These are phyloP conservation scores for Reticulascus tulasneorum DNA, from an alignment of 2,329 filamentous ascomycete species.

Conservation along the genomic window DNA sequence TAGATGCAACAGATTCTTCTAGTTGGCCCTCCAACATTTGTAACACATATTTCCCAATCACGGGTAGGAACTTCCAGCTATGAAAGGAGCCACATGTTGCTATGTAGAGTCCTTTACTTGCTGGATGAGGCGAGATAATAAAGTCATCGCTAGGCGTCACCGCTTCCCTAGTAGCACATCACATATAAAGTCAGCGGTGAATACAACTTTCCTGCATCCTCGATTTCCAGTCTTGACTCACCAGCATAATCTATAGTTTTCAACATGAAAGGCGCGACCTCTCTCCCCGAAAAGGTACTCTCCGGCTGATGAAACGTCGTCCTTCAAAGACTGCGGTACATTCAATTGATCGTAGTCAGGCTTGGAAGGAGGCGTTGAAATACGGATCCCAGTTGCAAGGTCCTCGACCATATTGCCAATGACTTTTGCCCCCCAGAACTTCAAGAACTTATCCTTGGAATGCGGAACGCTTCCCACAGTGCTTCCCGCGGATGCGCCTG, in stretches of 20 bases:
- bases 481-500: too few species aligned
- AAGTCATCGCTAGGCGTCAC: slow-evolving; percentile 6
- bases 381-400: slow-evolving; percentile 35
- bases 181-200: too few species aligned
- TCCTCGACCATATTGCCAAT: slow-evolving; percentile 45
- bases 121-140: slow-evolving; percentile 3
- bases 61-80: slow-evolving; percentile 4
- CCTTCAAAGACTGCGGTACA: slow-evolving; percentile 40
- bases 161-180: too few species aligned
- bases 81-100: slow-evolving; percentile 5
- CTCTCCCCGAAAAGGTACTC: slow-evolving; percentile 49
- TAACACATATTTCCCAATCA: slow-evolving; percentile 1
- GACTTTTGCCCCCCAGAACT: slow-evolving; percentile 48
- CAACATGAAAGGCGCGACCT: slow-evolving; percentile 46
- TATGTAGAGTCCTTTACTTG: slow-evolving; percentile 1
- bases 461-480: slow-evolving; percentile 44
- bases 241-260: slow-evolving; percentile 55
- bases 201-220: too few species aligned
- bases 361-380: slow-evolving; percentile 44
- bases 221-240: too few species aligned
- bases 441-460: slow-evolving; percentile 31
- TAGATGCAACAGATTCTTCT: neutral
- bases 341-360: slow-evolving; percentile 52
- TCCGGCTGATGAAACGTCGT: slow-evolving; percentile 47
- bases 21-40: slow-evolving; percentile 1